Evolutionary conservation across 495 filamentous ascomycete genomes (phyloP).

Genomic region (Aspergillus nidulans): DNA sequence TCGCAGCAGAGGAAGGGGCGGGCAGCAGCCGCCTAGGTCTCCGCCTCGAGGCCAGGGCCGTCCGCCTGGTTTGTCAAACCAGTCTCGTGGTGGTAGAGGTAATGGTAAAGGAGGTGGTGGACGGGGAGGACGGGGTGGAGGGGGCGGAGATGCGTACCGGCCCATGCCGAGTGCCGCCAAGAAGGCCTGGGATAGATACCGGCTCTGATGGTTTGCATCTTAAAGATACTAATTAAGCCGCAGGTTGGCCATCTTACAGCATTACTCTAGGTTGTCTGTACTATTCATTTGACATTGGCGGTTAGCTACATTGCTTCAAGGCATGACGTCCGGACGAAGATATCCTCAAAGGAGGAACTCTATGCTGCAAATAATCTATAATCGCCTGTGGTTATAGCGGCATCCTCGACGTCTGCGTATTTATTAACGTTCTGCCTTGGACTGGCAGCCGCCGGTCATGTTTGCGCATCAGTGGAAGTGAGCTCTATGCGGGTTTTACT

Average conservation of each 20-base stretch:
- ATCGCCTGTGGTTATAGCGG: background rate
- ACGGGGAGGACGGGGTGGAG: slow-evolving; percentile 19
- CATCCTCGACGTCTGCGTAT: background rate
- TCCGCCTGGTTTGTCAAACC: background rate
- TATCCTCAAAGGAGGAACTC: background rate
- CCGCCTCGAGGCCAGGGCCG: slow-evolving; percentile 11
- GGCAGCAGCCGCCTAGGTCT: slow-evolving; percentile 16
- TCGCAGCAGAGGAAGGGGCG: slow-evolving; percentile 21
- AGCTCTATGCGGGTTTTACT: slow-evolving; percentile 18
- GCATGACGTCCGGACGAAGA: background rate
- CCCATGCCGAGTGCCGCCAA: slow-evolving; percentile 35
- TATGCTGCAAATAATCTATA: background rate
- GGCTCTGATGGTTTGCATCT: slow-evolving; percentile 19
- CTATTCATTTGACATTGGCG: background rate
- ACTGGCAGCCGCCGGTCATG: background rate
- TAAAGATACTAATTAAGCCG: slow-evolving; percentile 10
- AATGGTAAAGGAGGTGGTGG: slow-evolving; percentile 15
- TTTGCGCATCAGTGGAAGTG: slow-evolving; percentile 9
- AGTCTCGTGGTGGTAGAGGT: background rate
- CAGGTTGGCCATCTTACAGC: slow-evolving; percentile 2
- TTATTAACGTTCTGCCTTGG: background rate
- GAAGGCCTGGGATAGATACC: slow-evolving; percentile 31
- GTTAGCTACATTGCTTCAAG: background rate
- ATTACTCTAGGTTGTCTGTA: background rate
- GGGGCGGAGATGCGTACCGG: slow-evolving; percentile 24